Evolutionary conservation across 2,329 filamentous ascomycete species (phyloP), one percentile per base, ranked within the genome.

Genomic region (Trichoderma sp.): DNA sequence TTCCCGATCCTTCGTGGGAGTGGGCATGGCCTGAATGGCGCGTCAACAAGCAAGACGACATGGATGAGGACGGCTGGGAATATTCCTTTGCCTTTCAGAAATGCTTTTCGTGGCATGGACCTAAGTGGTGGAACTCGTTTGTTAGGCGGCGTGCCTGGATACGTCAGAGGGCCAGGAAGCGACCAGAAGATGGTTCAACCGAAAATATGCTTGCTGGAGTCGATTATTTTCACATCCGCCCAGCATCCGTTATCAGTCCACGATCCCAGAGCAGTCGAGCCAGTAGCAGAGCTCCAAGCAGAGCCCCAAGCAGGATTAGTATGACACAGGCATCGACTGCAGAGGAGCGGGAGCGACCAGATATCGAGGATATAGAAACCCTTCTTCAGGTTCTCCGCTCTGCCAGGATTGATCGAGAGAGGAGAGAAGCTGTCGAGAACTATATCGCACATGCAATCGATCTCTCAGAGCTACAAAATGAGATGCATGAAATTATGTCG

Each of bases 1-100:
- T 98, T 1, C 97, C 97, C 0, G 97, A 99, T 82, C 97, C 97
- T 6, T 94, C 93, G 77, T 99, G 97, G 97, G 92, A 94, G 82
- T 99, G 97, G 97, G 91, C 86, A 2, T 93, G 91, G 90, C 87
- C 90, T 2, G 90, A 91, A 69, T 93, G 91, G 91, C 87, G 86
- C 33, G 81, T 93, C 78, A 89, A 90, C 76, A 86, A 94, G 89
- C 94, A 96, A 86, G 90, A 93, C 3, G 93, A 93, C 76, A 79
- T 84, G 50, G 97, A 98, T 80, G 93, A 96, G 77, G 94, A 96
- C 77, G 97, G 97, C 4, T 99, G 97, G 97, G 93, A 97, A 82
- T 99, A 99, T 84, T 97, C 94, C 18, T 95, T 98, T 82, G 93
- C 94, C 78, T 99, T 98, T 82, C 87, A 87, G 78, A 91, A 89